Evolutionary conservation across 192 early-diverging fungal species (phyloP), one percentile per base, ranked within the genome.

Genomic region (Spizellomyces punctatus): DNA sequence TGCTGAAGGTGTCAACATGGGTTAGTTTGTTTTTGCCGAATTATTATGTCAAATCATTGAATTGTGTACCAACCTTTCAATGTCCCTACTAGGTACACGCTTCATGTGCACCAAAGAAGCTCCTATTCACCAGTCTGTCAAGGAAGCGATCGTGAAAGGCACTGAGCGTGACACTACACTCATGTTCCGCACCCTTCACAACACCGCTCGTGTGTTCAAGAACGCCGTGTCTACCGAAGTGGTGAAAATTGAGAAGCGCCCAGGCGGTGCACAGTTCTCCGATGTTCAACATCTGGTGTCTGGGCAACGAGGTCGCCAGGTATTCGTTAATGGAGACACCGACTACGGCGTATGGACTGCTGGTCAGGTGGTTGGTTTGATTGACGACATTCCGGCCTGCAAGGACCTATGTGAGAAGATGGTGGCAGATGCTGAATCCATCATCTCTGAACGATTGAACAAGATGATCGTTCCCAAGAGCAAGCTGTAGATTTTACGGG

Each of bases 91-190:
- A 36, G 27, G 92, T 52, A 93, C 92, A 12, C 89, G 92, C n/a
- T 93, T 93, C 85, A 87, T 93, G 89, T 89, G 88, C 79, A 91
- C 91, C 0, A 77, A 82, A 46, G 92, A 93, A 68, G 62, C 87
- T 5, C 90, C 89, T 45, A 87, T 91, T 58, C 91, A 92, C 78
- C 72, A 88, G 44, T 86, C 89, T 74, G 85, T 92, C 80, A 93
- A 93, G 80, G 79, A 90, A 60, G 77, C 78, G 43, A 91, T 93
- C 68, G 91, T 92, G 47, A 75, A 82, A 17, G 90, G 86, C 1
- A 76, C 83, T 46, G 92, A 93, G 64, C 79, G 84, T 22, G 78
- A 83, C 59, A 91, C 90, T 2, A 55, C 84, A 9, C 78, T 92
- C 27, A 90, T 92, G 72, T 93, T 93, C 81, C 16, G 71, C 3